Evolutionary conservation across 306 rosid species (phyloP).

Genomic region (Quercus cerris): DNA sequence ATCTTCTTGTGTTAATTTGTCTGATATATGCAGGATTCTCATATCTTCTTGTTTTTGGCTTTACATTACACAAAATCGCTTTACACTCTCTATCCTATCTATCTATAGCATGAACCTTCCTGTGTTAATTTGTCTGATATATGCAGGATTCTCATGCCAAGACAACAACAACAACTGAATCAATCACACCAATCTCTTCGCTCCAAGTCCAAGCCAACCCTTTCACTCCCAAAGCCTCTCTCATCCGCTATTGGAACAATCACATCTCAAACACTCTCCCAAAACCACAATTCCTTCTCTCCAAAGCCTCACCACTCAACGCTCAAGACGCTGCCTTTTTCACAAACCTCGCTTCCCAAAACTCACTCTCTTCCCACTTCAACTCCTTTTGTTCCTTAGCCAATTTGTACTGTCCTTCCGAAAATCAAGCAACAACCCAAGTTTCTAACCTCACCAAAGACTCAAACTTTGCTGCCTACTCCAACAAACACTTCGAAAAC

Average conservation of each 20-base stretch:
- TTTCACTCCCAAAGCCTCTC: constrained; percentile 67
- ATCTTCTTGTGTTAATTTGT: neutral
- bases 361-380: constrained; percentile 31
- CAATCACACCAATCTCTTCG: neutral
- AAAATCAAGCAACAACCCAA: neutral
- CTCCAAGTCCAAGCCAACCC: constrained; percentile 41
- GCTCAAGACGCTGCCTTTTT: constrained; percentile 46
- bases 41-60: neutral
- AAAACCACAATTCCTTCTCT: constrained; percentile 52
- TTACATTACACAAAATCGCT: neutral
- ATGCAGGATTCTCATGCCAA: constrained; percentile 45
- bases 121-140: neutral
- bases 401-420: constrained; percentile 50
- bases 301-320: constrained; percentile 74
- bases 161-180: neutral
- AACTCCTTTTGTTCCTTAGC: constrained; percentile 60
- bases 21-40: constrained; percentile 40
- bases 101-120: no score
- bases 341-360: constrained; percentile 29
- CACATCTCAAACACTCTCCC: constrained; percentile 45
- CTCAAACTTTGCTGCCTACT: constrained; percentile 52
- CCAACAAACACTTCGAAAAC: constrained; percentile 55
- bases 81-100: neutral
- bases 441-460: neutral
- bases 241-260: constrained; percentile 69